Evolutionary conservation across 345 rosid genomes (phyloP), one percentile per base, ranked within the genome.

Genomic region (Psidium friedrichsthalianum): DNA sequence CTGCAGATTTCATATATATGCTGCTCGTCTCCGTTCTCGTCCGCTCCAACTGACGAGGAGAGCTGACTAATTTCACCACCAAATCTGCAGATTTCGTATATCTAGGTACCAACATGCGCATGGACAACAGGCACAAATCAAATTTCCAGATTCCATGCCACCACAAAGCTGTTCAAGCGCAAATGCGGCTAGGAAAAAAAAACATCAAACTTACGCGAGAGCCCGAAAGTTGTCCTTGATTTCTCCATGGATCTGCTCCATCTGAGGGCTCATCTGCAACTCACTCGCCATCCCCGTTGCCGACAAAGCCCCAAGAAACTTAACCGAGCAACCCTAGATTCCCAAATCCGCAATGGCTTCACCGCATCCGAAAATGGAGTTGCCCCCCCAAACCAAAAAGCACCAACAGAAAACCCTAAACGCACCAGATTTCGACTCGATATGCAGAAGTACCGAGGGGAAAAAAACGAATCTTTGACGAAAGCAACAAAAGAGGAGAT

Each of bases 221-320:
- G 96, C 98, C 82, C 99, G 95, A 64, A 95, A 95, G 85, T 93
- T 91, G 90, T 97, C 98, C 76, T 94, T 95, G 87, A 97, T 97
- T 90, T 97, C 98, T 42, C 96, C 98, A 85, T 95, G 98, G 96
- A 95, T 95, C 96, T 95, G 99, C 93, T 97, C 98, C 94, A 97
- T 88, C 91, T 93, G 96, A 85, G 98, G 94, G 84, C 87, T 92
- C 98, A 95, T 94, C 88, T 90, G 97, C 85, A 96, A 88, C 56
- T 92, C 92, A 56, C 88, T 56, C 56, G 96, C 93, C 98, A 94
- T 94, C 32, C 32, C 44, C 42, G 59, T 32, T 16, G 59, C 59
- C 84, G 59, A 54, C 5, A 25, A 82, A 82, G 25, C 61, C 59
- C 84, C 84, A 1, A 32, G 25, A 82, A 82, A 27, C 27, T 15